A percentile compares a stretch with the other conserved stretches of the same genome.
Evolutionary conservation across 1,284 basidiomycete species (phyloP).

Genomic region (Microbotryum lychnidis-dioicae): DNA sequence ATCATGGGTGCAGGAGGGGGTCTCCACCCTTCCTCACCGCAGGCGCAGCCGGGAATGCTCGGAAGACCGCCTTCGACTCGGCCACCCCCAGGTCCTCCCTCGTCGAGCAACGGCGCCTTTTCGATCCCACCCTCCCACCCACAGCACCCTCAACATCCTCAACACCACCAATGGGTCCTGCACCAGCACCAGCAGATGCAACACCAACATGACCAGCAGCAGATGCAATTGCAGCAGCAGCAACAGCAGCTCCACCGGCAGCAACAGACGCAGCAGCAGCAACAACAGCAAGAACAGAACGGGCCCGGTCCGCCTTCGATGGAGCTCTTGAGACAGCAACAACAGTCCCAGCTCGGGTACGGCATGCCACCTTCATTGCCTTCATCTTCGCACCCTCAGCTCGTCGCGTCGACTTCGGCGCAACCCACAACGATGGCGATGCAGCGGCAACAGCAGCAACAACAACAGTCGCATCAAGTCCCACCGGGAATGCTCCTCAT

Average conservation of each 20-base stretch:
- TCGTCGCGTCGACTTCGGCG: no score
- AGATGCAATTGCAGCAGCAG: background rate
- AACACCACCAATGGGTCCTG: conserved; percentile 6
- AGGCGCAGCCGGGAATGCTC: conserved; percentile 1
- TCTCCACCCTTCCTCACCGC: background rate
- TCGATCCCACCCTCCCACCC: conserved; percentile 19
- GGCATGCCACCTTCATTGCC: no score
- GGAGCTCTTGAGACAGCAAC: no score
- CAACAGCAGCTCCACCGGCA: background rate
- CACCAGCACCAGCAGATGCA: conserved; percentile 14
- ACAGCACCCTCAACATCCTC: conserved; percentile 14
- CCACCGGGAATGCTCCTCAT: no score
- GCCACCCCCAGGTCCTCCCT: background rate
- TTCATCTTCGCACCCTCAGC: no score
- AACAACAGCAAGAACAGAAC: background rate
- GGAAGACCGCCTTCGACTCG: background rate
- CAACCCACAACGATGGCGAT: no score
- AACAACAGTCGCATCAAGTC: background rate
- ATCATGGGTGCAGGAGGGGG: no score
- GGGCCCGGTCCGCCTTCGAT: no score
- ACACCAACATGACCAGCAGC: background rate
- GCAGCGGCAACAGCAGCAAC: background rate
- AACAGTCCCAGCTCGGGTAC: no score
- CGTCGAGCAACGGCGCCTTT: background rate
- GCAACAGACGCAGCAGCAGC: background rate